phyloP scores from a whole-genome alignment of 169 alveolate genomes.

The Plasmodium vivax region DNA sequence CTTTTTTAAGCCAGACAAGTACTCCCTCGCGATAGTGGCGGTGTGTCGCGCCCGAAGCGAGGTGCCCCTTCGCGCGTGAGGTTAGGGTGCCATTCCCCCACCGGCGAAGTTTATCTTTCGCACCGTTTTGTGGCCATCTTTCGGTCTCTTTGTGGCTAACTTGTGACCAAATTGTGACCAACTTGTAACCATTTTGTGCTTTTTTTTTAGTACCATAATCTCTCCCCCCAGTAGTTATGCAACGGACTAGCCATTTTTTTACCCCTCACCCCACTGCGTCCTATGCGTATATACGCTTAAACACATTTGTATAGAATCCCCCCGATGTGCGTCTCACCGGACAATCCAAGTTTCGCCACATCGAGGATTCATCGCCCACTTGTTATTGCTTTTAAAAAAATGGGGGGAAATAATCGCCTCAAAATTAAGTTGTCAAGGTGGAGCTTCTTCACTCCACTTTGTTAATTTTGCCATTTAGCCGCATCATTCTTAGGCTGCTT shows the following conservation, averaged over 20 bases:
- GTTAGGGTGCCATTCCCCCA: not conserved
- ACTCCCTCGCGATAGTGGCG: constrained; percentile 59
- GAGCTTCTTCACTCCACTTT: not conserved
- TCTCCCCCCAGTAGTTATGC: not conserved
- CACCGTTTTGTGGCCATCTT: not conserved
- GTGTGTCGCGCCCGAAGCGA: constrained; percentile 9
- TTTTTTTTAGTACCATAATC: not conserved
- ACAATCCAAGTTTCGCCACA: not conserved
- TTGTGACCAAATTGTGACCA: not conserved
- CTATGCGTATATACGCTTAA: not conserved
- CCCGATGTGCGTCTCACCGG: not conserved
- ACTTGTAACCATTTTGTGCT: not conserved
- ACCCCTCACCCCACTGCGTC: not conserved
- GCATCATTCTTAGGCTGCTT: not conserved
- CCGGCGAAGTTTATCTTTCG: not conserved
- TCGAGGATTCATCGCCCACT: not conserved
- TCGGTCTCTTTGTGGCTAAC: not conserved
- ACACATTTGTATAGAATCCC: not conserved
- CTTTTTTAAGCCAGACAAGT: constrained; percentile 45
- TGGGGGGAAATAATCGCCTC: not conserved
- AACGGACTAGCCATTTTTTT: not conserved
- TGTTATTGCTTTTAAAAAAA: not conserved
- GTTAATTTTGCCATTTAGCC: not conserved
- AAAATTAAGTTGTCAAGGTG: not conserved
- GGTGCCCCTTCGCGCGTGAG: not conserved